Evolutionary conservation across 371 early-diverging fungal genomes (phyloP), one percentile per base, ranked within the genome.

Genomic region (Cokeromyces recurvatus): DNA sequence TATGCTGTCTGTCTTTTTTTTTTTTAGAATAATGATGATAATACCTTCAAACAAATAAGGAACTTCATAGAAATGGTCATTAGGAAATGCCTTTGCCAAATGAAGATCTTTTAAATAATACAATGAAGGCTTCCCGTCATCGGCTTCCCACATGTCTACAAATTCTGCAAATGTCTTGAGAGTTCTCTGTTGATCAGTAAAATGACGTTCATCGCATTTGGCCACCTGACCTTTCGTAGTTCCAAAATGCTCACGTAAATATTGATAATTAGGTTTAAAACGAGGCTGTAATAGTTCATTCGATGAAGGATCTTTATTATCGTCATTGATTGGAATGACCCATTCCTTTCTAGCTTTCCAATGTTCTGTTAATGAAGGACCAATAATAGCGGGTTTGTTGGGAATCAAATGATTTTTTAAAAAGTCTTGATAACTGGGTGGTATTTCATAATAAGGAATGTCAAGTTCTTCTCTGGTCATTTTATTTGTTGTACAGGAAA

Each of bases 41-140:
- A 14, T 56, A 73, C 75, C 84, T 50, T 69, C 62, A 53, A 83
- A 79, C 4, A 82, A 46, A 7, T 72, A 67, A 12, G 74, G 71
- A 3, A 79, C 78, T 21, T 61, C 54, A 29, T 75, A 73, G 10
- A 76, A 75, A 7, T 46, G 22, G 37, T 75, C 72, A 0, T 60
- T 51, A 0, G 81, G 82, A 40, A 73, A 76, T 5, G 72, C 63
- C 17, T 58, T 59, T 0, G 66, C 62, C 59, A 86, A 78, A 48
- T 89, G 89, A 72, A 84, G 84, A 50, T 89, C 89, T 53, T 89
- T 89, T 34, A 82, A 65, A 49, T 89, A 89, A 24, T 71, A 62
- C 7, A 51, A 63, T 2, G 67, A 51, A 2, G 59, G 50, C 15
- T 40, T 24, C 2, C 46, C 54, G 0, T 43, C 38, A 32, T 38